Base-by-base conservation (phyloP, 208 protist species). In the Leishmania guyanensis region DNA sequence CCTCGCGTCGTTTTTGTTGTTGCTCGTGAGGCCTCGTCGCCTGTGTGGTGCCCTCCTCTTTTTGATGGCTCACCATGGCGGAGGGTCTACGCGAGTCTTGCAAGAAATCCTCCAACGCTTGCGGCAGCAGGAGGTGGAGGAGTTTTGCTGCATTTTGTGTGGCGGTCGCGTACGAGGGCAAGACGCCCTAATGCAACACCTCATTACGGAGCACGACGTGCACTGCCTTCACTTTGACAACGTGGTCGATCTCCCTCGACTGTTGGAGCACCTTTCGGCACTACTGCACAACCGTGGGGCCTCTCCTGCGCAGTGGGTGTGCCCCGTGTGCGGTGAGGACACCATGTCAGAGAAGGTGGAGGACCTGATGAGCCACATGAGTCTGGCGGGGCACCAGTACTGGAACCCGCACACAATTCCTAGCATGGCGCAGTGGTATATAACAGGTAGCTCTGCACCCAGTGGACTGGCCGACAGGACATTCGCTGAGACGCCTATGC, bases 341-440 rank as follows among this genome's bases (percentile, higher is more conserved):
- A 84, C 79, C 3, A 53, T 43, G 26, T 54, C 78, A 29, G 73
- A 79, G 4, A 54, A 72, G 0, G 73, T 68, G 39, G 60, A 62
- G 0, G 58, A 6, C 2, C 60, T 90, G 71, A 56, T 74, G 0
- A 62, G 80, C 12, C 90, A 93, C 80, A 12, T 88, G 22, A 43
- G 70, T 10, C 12, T 74, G 39, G 50, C 60, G 26, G 78, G 65
- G 12, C 93, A 95, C 80, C 62, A 22, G 6, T 17, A 77, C 20
- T 96, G 93, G 91, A 88, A 93, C 75, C 70, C 66, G 29, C 73
- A 66, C 5, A 91, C 86, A 20, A 90, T 96, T 68, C 87, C 91
- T 0, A 76, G 80, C 43, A 73, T 97, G 6, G 50, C 80, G 12
- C 56, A 43, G 1, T 94, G 91, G 81, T 92, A 86, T 58, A 60